Evolutionary conservation across 768 basidiomycete genomes (phyloP), one percentile per base, ranked within the genome.

Genomic region (Tylopilus vinaceipallidus): DNA sequence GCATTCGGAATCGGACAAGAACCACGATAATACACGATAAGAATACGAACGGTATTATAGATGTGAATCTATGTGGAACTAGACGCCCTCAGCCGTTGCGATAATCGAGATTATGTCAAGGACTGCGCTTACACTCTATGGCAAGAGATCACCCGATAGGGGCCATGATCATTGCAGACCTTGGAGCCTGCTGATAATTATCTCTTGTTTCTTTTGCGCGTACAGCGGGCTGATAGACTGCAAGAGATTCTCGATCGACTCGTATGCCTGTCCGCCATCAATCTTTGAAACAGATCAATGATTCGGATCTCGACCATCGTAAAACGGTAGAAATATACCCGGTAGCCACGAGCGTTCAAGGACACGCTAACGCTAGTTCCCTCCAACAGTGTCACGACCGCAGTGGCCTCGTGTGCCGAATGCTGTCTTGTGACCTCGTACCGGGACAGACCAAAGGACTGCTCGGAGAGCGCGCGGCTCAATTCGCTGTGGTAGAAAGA

Each of bases 211-310:
- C 54, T 69, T 77, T 52, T 66, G 65, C 39, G 63, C 64, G 58
- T 83, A 88, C 56, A 75, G 63, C n/a, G 75, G 72, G 62, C 86
- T 88, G 45, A 73, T 60, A 14, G 75, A 70, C 42, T 73, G 71
- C 29, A 89, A 71, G 23, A 88, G 71, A 26, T 71, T 73, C 42
- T 87, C 86, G 17, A 87, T 59, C 17, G 76, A 78, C 65, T 89
- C 86, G 49, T 78, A 81, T 9, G 66, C 64, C 49, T 56, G 52
- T 38, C 65, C 62, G 27, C 24, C 58, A 34, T 65, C 62, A 29
- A 58, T 27, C 68, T 66, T 54, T 45, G 42, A 50, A 48, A 55
- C 49, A 26, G 38, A 42, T 62, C 42, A 57, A 53, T 35, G 29
- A 29, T 7, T 13, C 29, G 10, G n/a, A 51, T 43, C 43, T 39